Conservation (phyloP, 2,329 filamentous ascomycete species). For the Apiospora kogelbergensis region DNA sequence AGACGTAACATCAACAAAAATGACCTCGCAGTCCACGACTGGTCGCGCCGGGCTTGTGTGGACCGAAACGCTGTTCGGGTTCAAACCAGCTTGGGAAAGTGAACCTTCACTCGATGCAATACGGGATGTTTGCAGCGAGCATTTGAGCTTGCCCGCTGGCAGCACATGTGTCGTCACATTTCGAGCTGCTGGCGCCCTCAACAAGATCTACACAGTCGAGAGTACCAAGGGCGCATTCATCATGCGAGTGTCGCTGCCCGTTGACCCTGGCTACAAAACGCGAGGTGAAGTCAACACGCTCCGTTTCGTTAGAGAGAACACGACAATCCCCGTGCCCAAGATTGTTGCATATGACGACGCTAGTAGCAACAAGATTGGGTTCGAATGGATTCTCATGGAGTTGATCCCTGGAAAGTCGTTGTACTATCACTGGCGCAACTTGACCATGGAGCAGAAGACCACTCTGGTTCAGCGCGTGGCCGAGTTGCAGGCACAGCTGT, state of each 20-base stretch:
- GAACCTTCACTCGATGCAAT: not conserved
- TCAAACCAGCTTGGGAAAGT: not conserved
- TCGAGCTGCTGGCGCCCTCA: constrained; percentile 18
- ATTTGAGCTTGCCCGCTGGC: not conserved
- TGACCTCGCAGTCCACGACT: not conserved
- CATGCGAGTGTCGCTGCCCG: constrained; percentile 36
- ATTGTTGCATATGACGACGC: constrained; percentile 34
- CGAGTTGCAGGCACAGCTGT: constrained; percentile 30
- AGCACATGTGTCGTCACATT: constrained; percentile 17
- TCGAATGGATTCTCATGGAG: constrained; percentile 42
- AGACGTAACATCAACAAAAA: not conserved
- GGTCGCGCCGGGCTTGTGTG: not conserved
- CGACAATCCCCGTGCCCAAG: constrained; percentile 32
- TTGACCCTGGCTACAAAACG: constrained; percentile 36
- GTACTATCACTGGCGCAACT: constrained; percentile 24
- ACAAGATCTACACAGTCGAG: constrained; percentile 23
- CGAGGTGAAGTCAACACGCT: constrained; percentile 39
- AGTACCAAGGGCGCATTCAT: constrained; percentile 17
- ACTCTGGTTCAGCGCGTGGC: constrained; percentile 30
- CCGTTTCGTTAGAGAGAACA: constrained; percentile 29
- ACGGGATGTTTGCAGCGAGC: not conserved
- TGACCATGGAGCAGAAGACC: constrained; percentile 33
- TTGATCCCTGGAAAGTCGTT: constrained; percentile 25
- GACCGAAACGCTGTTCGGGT: not conserved
- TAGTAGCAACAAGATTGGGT: constrained; percentile 34